A percentile compares a stretch with the other conserved stretches of the same genome.
Conservation (phyloP, 2,329 filamentous ascomycete species). For the Ampelomyces quisqualis region DNA sequence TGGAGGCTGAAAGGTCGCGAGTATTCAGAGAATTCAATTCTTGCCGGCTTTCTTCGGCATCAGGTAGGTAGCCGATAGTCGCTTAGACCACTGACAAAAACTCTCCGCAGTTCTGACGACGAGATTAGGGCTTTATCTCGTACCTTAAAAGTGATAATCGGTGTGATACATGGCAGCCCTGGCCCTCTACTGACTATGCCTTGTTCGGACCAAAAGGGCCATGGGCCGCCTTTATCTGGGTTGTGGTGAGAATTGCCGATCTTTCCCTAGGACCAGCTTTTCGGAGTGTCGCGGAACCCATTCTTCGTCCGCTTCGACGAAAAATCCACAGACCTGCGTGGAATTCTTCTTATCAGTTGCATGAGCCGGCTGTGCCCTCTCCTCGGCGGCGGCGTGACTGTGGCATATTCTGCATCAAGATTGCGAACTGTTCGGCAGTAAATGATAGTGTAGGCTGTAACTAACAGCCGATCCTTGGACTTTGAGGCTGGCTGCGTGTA, state of each 20-base stretch:
- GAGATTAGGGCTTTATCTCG: too few relatives aligned
- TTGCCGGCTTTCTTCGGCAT: conserved; percentile 1
- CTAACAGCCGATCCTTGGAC: conserved; percentile 11
- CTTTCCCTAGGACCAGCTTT: too few relatives aligned
- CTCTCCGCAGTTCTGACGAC: not conserved
- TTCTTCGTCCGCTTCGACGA: conserved; percentile 3
- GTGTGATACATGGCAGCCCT: too few relatives aligned
- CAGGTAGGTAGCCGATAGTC: not conserved
- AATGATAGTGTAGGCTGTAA: conserved; percentile 20
- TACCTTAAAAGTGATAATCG: too few relatives aligned
- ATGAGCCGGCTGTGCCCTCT: conserved; percentile 5
- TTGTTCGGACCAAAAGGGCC: too few relatives aligned
- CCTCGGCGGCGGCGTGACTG: conserved; percentile 8
- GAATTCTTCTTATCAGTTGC: conserved; percentile 20
- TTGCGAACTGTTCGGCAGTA: not conserved
- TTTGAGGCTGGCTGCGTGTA: not conserved
- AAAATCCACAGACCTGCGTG: conserved; percentile 4
- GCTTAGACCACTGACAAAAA: not conserved
- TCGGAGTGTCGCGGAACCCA: conserved; percentile 10
- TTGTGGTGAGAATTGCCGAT: conserved; percentile 10
- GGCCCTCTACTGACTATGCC: too few relatives aligned
- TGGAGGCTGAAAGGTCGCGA: too few relatives aligned
- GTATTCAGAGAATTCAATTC: too few relatives aligned
- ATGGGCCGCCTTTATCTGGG: too few relatives aligned
- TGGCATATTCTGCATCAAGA: not conserved